Evolutionary conservation across 495 filamentous ascomycete species (phyloP).

Genomic region (Saxophila tyrrhenica): DNA sequence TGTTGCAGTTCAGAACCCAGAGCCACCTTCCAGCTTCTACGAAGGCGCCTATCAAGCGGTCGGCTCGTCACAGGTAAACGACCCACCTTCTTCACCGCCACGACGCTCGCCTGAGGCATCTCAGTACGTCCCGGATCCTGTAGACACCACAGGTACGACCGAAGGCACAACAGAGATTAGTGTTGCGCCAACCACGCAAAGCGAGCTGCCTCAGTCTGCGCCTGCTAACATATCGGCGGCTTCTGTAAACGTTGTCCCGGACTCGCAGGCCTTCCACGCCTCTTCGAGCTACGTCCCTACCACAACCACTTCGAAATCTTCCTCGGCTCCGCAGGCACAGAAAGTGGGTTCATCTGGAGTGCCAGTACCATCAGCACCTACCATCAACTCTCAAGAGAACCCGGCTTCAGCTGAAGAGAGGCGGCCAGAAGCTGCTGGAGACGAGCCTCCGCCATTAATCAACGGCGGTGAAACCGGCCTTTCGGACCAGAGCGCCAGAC

Average conservation of each 20-base stretch:
- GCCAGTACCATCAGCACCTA: no score
- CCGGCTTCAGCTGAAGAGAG: no score
- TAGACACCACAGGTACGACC: neutral
- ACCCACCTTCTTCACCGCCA: neutral
- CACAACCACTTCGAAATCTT: neutral
- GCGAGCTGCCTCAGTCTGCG: conserved; percentile 1
- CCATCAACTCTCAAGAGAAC: no score
- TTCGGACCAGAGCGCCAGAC: no score
- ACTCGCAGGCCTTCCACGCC: conserved; percentile 3
- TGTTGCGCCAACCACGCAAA: neutral
- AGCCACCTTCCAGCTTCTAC: conserved; percentile 13
- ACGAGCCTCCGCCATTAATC: no score
- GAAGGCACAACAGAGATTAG: neutral
- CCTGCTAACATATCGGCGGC: neutral
- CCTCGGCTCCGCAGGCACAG: neutral
- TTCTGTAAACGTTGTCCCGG: neutral
- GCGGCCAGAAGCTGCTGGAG: no score
- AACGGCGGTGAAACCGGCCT: no score
- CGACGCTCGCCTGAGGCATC: neutral
- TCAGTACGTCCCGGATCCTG: neutral
- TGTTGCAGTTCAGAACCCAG: conserved; percentile 3
- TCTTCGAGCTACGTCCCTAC: neutral
- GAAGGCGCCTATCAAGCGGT: conserved; percentile 13
- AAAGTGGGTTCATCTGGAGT: no score
- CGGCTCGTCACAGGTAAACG: neutral